Evolutionary conservation across 2,329 filamentous ascomycete genomes (phyloP), one percentile per base, ranked within the genome.

Genomic region (Penicillium sclerotigenum): DNA sequence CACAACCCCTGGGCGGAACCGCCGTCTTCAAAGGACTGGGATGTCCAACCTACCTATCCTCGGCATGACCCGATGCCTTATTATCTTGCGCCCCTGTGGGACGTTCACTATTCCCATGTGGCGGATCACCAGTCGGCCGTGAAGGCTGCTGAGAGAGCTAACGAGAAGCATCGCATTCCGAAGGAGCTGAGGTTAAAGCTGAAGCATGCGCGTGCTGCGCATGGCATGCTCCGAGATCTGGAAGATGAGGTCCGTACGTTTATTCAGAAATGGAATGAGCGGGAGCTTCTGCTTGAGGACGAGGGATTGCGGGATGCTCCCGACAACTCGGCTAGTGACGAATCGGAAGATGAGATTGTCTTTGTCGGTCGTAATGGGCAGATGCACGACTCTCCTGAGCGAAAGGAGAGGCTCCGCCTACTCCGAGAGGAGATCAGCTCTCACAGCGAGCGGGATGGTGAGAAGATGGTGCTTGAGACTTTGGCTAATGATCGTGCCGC

Each of bases 21-120:
- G 0, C 94, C 94, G 0, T 81, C 88, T 42, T 86, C 91, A 0
- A 81, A 80, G 56, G 94, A 99, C 76, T 97, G 89, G 87, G 83
- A 88, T 65, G 83, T 93, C 46, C 86, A 83, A 41, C 90, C 93
- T 2, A 94, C 92, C 14, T 85, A 97, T 73, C 87, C 87, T 5
- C 83, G 90, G 48, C 86, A 88, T 66, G 78, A 76, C 43, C 75
- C 83, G 57, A 86, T 97, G 16, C 94, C 92, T 0, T 97, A 97
- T 78, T 91, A 93, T 69, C 81, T 97, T 53, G 93, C 93, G 2
- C 85, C 88, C 16, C 83, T 91, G 60, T 96, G 91, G 91, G 91
- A 96, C 66, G 80, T 82, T 18, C 75, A 80, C 61, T 75, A 78
- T 62, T 71, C 78, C 28, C 71, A 73, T 45, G 65, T 73, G 64